Percentiles rank a stretch among this genome's conserved stretches.
phyloP scores from a whole-genome alignment of 805 yeast genomes.

The Metschnikowia borealis region DNA sequence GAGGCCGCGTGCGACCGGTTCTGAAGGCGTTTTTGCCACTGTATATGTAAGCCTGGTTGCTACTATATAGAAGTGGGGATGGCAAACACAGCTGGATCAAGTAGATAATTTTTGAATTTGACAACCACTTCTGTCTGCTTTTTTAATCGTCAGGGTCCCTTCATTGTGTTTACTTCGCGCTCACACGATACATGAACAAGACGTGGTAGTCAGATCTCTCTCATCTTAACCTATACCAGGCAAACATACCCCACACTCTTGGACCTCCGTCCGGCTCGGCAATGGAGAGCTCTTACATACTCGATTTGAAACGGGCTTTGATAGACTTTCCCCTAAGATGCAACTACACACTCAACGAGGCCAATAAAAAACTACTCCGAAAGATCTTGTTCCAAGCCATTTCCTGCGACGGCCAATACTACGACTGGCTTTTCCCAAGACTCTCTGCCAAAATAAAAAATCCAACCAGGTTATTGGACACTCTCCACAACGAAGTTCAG shows the following conservation, averaged over 20 bases:
- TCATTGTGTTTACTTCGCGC: not conserved
- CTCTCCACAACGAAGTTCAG: conserved; percentile 24
- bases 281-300: conserved; percentile 8
- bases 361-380: conserved; percentile 32
- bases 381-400: conserved; percentile 42
- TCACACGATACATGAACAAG: not conserved
- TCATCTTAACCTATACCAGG: not conserved
- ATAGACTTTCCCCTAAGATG: conserved; percentile 35
- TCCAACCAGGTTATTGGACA: not conserved
- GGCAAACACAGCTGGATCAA: not conserved
- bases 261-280: not conserved
- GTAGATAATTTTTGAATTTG: not conserved
- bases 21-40: conserved; percentile 3
- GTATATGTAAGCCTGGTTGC: not conserved
- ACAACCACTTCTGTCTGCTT: not conserved
- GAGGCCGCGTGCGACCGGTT: not conserved
- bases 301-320: conserved; percentile 26
- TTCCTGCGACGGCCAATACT: conserved; percentile 38
- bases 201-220: not conserved
- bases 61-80: not conserved
- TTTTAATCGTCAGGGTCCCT: not conserved
- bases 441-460: conserved; percentile 12
- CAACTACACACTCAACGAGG: conserved; percentile 28
- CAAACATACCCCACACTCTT: not conserved
- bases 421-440: conserved; percentile 38